These are phyloP conservation scores for Serendipita sp. DNA, from an alignment of 768 basidiomycete species.

Conservation along the genomic window DNA sequence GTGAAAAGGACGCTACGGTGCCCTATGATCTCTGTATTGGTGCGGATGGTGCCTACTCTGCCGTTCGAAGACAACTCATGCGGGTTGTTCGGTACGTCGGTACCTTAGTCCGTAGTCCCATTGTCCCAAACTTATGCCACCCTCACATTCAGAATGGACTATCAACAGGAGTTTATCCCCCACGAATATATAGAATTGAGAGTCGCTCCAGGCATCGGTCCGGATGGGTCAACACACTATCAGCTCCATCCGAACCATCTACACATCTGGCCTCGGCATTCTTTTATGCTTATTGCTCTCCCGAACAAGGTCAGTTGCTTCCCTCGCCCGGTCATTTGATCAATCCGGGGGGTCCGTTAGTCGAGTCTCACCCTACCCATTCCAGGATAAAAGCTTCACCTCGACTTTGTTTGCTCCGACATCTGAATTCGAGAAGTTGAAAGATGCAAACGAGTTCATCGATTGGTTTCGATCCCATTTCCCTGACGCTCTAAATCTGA, in stretches of 20 bases:
- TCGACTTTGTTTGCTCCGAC: constrained; percentile 90
- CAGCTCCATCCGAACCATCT: constrained; percentile 87
- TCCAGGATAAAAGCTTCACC: constrained; percentile 89
- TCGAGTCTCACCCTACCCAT: background rate
- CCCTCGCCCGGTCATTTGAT: background rate
- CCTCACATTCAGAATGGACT: constrained; percentile 52
- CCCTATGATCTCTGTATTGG: constrained; percentile 74
- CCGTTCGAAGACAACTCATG: constrained; percentile 90
- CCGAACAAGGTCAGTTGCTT: constrained; percentile 71
- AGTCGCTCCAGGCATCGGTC: constrained; percentile 63
- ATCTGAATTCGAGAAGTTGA: constrained; percentile 51
- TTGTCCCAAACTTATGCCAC: background rate
- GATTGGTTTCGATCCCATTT: constrained; percentile 74
- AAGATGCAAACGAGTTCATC: constrained; percentile 33
- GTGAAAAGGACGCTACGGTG: constrained; percentile 25
- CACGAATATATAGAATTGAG: constrained; percentile 94
- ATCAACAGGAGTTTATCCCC: constrained; percentile 84
- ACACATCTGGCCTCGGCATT: constrained; percentile 98
- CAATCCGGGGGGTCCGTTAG: background rate
- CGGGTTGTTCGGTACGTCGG: constrained; percentile 62
- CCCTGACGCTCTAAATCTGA: constrained; percentile 70
- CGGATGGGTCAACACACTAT: constrained; percentile 48
- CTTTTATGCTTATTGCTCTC: constrained; percentile 98
- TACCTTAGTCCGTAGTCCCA: background rate
- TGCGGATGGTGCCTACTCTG: constrained; percentile 86